Evolutionary conservation across 805 yeast species (phyloP), one percentile per base, ranked within the genome.

Genomic region (Starmerella stigmatis): DNA sequence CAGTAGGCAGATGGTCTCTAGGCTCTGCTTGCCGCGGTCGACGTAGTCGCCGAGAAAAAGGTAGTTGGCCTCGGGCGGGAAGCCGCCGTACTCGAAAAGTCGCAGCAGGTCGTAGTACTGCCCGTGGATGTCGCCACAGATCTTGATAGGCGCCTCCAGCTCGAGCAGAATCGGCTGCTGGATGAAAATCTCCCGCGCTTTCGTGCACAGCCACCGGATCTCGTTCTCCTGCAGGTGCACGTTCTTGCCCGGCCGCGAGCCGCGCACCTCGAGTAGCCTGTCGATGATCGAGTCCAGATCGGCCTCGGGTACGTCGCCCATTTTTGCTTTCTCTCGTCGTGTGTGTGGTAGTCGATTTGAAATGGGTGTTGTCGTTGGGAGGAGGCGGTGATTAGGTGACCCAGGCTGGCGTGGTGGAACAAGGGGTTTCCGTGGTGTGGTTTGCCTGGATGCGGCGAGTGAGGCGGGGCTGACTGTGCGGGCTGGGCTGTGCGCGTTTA

Each of bases 61-160:
- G 69, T 89, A 89, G 70, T 89, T 89, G 16, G 97, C 94, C 65
- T 92, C 97, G 11, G 98, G 98, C 1, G 98, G 98, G 73, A 92
- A 89, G 2, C 97, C 98, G 59, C 98, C 97, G 62, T 89, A 89
- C 70, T 92, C 97, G 60, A 89, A 89, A 58, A 89, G 75, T 67
- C 98, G 81, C 64, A 89, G 74, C 59, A 89, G 76, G 67, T 89
- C 98, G 63, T 89, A 89, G 68, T 92, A 89, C 69, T 89, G 98
- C 47, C 98, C 98, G 66, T 89, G 98, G 60, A 89, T 92, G 66
- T 89, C 98, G 66, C 98, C 98, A 70, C 96, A 86, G 43, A 64
- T 63, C 63, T 86, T 88, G 60, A 89, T 89, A 46, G 98, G 98
- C 17, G 98, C 97, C 67, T 92, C 97, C 57, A 89, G 74, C 65